A percentile compares a stretch with the other conserved stretches of the same genome.
phyloP scores from a whole-genome alignment of 2,329 filamentous ascomycete genomes.

The Coniella vitis region DNA sequence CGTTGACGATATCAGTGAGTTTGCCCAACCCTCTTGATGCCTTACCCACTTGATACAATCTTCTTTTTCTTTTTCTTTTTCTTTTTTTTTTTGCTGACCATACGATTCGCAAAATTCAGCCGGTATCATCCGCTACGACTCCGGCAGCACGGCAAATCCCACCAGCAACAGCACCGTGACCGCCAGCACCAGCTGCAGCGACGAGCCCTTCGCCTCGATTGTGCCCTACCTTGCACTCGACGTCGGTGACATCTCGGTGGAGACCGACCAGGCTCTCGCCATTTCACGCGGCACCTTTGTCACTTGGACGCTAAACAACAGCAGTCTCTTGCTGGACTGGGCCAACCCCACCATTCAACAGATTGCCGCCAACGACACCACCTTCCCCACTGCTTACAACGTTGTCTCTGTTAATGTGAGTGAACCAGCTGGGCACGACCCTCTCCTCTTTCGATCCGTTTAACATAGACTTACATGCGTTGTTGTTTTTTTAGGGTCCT shows the following conservation, averaged over 20 bases:
- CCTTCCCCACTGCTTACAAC: constrained; percentile 17
- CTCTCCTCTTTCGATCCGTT: too few relatives aligned
- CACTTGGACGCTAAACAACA: constrained; percentile 22
- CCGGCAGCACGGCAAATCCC: constrained; percentile 13
- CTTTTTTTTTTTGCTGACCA: not conserved
- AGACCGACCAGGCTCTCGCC: constrained; percentile 4
- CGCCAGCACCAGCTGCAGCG: constrained; percentile 18
- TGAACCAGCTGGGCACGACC: too few relatives aligned
- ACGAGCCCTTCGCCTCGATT: constrained; percentile 20
- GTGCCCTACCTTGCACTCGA: constrained; percentile 21
- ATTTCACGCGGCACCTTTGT: constrained; percentile 11
- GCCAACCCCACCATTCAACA: constrained; percentile 15
- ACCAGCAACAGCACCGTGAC: constrained; percentile 5
- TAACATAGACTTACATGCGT: not conserved
- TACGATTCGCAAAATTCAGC: not conserved
- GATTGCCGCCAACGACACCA: constrained; percentile 1
- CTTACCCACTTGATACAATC: too few relatives aligned
- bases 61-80: not conserved
- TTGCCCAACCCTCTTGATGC: too few relatives aligned
- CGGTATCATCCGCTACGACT: constrained; percentile 23
- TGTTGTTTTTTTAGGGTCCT: not conserved
- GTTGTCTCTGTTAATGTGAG: constrained; percentile 16
- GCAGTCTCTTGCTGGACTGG: constrained; percentile 21
- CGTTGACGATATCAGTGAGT: constrained; percentile 12
- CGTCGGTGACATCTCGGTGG: constrained; percentile 13